Percentiles rank a stretch among this genome's conserved stretches.
These are phyloP conservation scores for Brachypodium distachyon DNA, from an alignment of 202 grass and related monocot species.

Conservation along the genomic window DNA sequence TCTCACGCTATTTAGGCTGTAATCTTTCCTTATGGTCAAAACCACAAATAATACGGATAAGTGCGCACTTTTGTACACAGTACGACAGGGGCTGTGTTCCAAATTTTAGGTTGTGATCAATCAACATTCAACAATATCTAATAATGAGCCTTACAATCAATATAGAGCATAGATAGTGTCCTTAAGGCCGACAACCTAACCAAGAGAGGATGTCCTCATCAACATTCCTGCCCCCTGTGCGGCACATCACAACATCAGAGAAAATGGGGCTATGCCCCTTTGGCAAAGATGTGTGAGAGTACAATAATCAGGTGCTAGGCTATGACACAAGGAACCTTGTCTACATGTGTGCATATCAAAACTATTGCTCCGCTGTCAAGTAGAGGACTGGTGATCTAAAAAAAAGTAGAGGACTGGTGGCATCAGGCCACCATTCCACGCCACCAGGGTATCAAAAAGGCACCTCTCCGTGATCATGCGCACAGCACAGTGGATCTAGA, in stretches of 20 bases:
- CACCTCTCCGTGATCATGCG: too few relatives aligned
- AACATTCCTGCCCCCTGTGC: background rate
- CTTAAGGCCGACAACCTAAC: background rate
- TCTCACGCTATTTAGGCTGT: too few relatives aligned
- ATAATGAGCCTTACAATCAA: background rate
- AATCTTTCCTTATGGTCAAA: too few relatives aligned
- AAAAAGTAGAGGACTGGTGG: background rate
- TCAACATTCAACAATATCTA: conserved; percentile 3
- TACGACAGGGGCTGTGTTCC: background rate
- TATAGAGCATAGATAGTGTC: background rate
- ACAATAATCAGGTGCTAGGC: background rate
- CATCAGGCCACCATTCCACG: too few relatives aligned
- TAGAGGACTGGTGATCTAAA: background rate
- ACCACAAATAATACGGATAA: too few relatives aligned
- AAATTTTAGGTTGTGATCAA: background rate
- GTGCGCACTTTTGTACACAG: background rate
- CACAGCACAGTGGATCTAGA: too few relatives aligned
- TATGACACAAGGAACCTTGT: background rate
- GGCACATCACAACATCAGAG: background rate
- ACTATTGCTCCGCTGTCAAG: background rate
- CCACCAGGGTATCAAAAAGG: too few relatives aligned
- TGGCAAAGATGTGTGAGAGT: background rate
- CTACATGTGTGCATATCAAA: background rate
- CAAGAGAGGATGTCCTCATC: background rate
- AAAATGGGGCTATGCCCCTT: background rate